Evolutionary conservation across 305 asterid species (phyloP).

Genomic region (Striga hermonthica): DNA sequence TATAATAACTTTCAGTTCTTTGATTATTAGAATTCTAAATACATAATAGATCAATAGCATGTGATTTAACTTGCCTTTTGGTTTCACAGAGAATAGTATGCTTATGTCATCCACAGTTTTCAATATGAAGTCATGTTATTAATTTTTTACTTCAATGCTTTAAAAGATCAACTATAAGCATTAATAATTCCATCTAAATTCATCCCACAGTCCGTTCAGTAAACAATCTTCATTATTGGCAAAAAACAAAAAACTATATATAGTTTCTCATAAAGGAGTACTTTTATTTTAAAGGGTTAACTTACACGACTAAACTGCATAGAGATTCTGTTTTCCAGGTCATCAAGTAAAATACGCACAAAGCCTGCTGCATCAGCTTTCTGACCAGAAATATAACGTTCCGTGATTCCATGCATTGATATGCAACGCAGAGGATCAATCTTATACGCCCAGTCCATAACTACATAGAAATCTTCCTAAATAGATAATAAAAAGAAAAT

Average conservation of each 20-base stretch:
- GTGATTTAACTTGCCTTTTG: neutral
- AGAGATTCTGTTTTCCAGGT: conserved; percentile 81
- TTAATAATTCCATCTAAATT: conserved; percentile 5
- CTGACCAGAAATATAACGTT: conserved; percentile 92
- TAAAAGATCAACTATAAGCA: conserved; percentile 7
- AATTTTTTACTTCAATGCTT: conserved; percentile 13
- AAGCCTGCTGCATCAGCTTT: conserved; percentile 99
- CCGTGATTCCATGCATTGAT: conserved; percentile 99
- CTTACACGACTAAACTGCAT: conserved; percentile 83
- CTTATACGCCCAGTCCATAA: conserved; percentile 99
- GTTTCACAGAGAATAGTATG: conserved; percentile 10
- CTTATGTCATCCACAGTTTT: conserved; percentile 4
- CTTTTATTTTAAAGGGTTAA: conserved; percentile 25
- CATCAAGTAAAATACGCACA: conserved; percentile 97
- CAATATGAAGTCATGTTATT: neutral
- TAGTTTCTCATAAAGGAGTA: neutral
- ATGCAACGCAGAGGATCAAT: conserved; percentile 97
- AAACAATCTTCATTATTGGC: conserved; percentile 10
- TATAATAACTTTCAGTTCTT: neutral
- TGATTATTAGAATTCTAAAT: neutral
- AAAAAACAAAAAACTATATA: neutral
- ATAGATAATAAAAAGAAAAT: conserved; percentile 24
- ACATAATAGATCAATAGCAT: neutral
- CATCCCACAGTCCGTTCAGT: conserved; percentile 3
- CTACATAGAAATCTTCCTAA: conserved; percentile 98